Percentiles rank a stretch among this genome's conserved stretches.
Conservation (phyloP, 352 stramenopile genomes). For the Phytophthora hibernalis region DNA sequence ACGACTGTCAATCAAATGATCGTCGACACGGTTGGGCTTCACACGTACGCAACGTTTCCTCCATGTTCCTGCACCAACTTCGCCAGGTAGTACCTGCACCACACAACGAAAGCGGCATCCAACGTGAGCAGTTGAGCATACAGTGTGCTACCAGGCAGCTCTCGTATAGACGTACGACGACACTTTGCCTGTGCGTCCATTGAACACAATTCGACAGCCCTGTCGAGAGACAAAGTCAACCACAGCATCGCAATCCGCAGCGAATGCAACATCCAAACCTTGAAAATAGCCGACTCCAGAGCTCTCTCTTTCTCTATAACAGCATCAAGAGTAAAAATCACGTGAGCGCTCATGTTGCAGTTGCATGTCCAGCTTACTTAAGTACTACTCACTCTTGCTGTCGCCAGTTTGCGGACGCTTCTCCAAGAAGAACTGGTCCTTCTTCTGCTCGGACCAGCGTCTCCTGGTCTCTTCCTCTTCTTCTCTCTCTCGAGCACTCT, state of each 20-base stretch:
- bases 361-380: not conserved
- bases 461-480: constrained; percentile 35
- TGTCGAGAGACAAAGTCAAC: constrained; percentile 26
- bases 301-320: constrained; percentile 19
- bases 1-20: constrained; percentile 3
- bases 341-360: constrained; percentile 7
- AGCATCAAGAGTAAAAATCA: constrained; percentile 4
- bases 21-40: not conserved
- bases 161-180: constrained; percentile 59
- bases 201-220: constrained; percentile 84
- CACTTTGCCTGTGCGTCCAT: constrained; percentile 82
- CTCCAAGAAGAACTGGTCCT: constrained; percentile 56
- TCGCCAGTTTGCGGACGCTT: constrained; percentile 9
- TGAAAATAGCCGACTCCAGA: constrained; percentile 53
- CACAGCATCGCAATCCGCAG: not conserved
- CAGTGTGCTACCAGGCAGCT: not conserved
- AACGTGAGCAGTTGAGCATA: not conserved
- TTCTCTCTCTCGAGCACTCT: constrained; percentile 40
- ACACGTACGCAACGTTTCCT: constrained; percentile 64
- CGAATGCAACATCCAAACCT: constrained; percentile 34
- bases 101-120: not conserved
- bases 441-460: constrained; percentile 32
- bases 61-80: constrained; percentile 84
- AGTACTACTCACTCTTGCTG: constrained; percentile 15
- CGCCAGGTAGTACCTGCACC: constrained; percentile 74